A percentile compares a stretch with the other conserved stretches of the same genome.
These are phyloP conservation scores for Trichophyton schoenleinii DNA, from an alignment of 2,329 filamentous ascomycete species.

Conservation along the genomic window DNA sequence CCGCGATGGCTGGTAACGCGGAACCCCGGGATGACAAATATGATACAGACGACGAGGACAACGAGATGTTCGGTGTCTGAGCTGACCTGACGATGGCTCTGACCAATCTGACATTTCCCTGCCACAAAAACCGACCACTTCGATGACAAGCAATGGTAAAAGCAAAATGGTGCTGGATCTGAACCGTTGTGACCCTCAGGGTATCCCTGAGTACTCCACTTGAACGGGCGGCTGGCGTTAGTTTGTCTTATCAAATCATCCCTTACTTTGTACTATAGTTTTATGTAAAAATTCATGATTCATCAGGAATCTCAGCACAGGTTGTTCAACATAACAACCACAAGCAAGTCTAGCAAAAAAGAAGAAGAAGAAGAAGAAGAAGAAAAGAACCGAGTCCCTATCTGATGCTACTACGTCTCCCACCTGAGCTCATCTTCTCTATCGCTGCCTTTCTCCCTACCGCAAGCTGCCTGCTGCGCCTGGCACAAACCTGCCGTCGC, in stretches of 20 bases:
- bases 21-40: slow-evolving; percentile 4
- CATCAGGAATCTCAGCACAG: no score
- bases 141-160: no score
- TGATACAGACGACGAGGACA: slow-evolving; percentile 6
- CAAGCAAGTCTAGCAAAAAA: background rate
- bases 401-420: slow-evolving; percentile 26
- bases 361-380: background rate
- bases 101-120: no score
- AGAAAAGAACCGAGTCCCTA: background rate
- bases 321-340: no score
- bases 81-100: no score
- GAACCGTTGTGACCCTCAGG: background rate
- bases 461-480: slow-evolving; percentile 31
- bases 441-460: slow-evolving; percentile 34
- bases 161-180: no score
- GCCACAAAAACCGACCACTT: no score
- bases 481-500: slow-evolving; percentile 36
- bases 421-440: slow-evolving; percentile 33
- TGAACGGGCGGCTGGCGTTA: background rate
- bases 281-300: no score
- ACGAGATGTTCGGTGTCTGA: background rate
- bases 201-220: background rate
- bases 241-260: background rate
- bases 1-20: slow-evolving; percentile 3
- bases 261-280: no score